Conservation (phyloP, 345 rosid species). For the Ricinus communis region DNA sequence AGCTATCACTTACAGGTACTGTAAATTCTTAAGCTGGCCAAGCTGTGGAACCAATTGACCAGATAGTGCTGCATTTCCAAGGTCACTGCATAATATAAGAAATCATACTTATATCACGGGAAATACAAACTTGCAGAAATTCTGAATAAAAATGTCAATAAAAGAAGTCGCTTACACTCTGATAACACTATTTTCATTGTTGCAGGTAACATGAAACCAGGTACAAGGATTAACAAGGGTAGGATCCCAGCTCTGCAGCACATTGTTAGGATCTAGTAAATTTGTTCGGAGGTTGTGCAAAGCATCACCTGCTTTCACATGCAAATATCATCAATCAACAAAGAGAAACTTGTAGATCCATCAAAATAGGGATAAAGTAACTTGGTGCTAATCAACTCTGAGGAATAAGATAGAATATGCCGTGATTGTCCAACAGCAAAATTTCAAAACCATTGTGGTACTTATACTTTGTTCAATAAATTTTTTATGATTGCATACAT, state of each 20-base stretch:
- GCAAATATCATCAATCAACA: neutral
- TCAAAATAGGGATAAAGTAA: neutral
- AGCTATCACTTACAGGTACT: conserved; percentile 35
- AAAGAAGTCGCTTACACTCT: conserved; percentile 36
- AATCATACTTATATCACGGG: neutral
- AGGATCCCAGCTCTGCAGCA: conserved; percentile 47
- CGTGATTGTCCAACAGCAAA: neutral
- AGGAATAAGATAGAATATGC: neutral
- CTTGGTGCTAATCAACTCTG: neutral
- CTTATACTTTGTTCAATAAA: neutral
- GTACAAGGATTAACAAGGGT: conserved; percentile 40
- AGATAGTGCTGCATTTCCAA: conserved; percentile 45
- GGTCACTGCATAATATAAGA: conserved; percentile 33
- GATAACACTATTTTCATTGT: conserved; percentile 40
- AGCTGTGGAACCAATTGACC: conserved; percentile 41
- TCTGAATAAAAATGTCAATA: neutral
- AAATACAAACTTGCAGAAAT: neutral
- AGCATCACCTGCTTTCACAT: conserved; percentile 35
- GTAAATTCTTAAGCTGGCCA: conserved; percentile 44
- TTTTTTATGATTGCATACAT: neutral
- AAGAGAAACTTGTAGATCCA: neutral
- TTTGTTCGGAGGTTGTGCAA: conserved; percentile 31
- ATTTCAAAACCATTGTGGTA: neutral
- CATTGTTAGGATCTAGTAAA: conserved; percentile 34
- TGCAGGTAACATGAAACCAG: conserved; percentile 48